Base-by-base conservation (phyloP, 345 rosid genomes). In the Mallotus nudiflorus region DNA sequence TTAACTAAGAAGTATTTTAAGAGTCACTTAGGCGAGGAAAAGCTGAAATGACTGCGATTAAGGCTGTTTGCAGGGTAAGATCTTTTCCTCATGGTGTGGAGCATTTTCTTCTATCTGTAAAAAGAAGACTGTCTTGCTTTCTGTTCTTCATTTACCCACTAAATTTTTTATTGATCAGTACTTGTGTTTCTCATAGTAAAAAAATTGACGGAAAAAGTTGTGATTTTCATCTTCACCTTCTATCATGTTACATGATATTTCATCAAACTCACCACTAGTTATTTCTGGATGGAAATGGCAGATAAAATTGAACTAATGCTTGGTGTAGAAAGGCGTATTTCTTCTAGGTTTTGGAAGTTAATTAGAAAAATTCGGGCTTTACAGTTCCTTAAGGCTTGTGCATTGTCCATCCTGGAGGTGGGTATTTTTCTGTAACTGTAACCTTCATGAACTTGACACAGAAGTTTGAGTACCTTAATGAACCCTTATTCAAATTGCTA, bases 1-100 rank as follows among this genome's bases (percentile, higher is more conserved):
- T 62, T 19, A 86, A 79, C 68, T 68, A 66, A 75, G 81, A 86
- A 73, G 80, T 83, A 1, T 79, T 59, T 29, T 84, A 86, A 73
- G 83, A 84, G 81, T 77, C 82, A 46, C 73, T 64, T 37, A 81
- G 76, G 74, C 82, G 84, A 14, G 62, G 56, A 42, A 82, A 77
- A 79, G 84, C 87, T 75, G 83, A 84, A 75, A 84, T 66, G 66
- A 67, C 72, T 11, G 77, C 77, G 9, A 68, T 77, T 42, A 78
- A 79, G 40, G 83, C 83, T 61, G 61, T 75, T 51, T 77, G 80
- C 71, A 68, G 69, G 69, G 90, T 86, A 82, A 73, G 48, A 35
- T 33, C 39, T 39, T 53, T 12, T n/a, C n/a, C n/a, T n/a, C n/a
- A n/a, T n/a, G n/a, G 42, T 27, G 18, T 58, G 42, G 33, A 42